Conservation (phyloP, 768 basidiomycete species). For the Solioccasus polychromus region DNA sequence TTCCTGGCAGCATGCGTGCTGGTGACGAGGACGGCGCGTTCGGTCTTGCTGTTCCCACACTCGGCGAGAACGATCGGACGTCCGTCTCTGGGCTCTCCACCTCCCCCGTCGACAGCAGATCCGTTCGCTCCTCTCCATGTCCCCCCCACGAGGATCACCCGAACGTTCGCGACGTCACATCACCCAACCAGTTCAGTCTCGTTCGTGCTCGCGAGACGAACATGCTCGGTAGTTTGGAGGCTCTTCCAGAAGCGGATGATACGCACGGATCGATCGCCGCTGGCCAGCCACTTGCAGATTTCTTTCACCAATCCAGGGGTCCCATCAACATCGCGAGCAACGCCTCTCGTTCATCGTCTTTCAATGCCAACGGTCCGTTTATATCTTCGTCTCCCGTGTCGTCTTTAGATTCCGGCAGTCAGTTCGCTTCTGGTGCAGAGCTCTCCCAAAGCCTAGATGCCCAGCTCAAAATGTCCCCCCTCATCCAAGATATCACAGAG, state of each 20-base stretch:
- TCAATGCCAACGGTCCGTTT: constrained; percentile 44
- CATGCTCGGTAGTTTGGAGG: constrained; percentile 48
- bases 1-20: constrained; percentile 60
- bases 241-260: constrained; percentile 55
- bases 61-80: constrained; percentile 41
- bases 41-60: constrained; percentile 45
- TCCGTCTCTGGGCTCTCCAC: constrained; percentile 57
- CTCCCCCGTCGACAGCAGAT: constrained; percentile 64
- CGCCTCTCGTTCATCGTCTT: constrained; percentile 39
- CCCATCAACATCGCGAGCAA: constrained; percentile 38
- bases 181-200: constrained; percentile 44
- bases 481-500: constrained; percentile 74
- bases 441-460: constrained; percentile 55
- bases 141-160: constrained; percentile 40
- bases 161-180: constrained; percentile 42
- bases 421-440: constrained; percentile 50
- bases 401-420: constrained; percentile 72
- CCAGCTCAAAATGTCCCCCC: constrained; percentile 72
- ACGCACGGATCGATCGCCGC: constrained; percentile 36
- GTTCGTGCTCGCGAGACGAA: constrained; percentile 46
- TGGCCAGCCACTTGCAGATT: constrained; percentile 23
- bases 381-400: constrained; percentile 75
- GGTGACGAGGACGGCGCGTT: constrained; percentile 55
- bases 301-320: constrained; percentile 38
- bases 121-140: constrained; percentile 68